Evolutionary conservation across 1,284 basidiomycete species (phyloP).

Genomic region (Chiua sp.): DNA sequence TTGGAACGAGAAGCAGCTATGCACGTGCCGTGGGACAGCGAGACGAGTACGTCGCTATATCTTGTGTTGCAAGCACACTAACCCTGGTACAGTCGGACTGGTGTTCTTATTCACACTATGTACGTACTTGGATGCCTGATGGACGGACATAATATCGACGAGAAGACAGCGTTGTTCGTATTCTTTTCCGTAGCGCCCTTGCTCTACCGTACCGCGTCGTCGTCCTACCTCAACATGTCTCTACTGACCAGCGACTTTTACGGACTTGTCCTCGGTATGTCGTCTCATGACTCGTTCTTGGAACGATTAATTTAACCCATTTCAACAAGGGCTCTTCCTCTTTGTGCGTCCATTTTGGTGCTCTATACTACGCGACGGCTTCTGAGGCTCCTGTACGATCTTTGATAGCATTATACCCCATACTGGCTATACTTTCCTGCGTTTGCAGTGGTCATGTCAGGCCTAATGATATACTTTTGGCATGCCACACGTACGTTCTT

Average conservation of each 20-base stretch:
- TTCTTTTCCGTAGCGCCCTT: slow-evolving; percentile 85
- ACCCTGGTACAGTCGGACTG: slow-evolving; percentile 60
- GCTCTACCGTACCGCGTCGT: slow-evolving; percentile 82
- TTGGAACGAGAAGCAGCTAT: slow-evolving; percentile 73
- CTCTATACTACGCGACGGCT: background rate
- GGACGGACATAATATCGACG: slow-evolving; percentile 13
- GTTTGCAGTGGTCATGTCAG: slow-evolving; percentile 68
- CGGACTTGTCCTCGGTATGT: slow-evolving; percentile 78
- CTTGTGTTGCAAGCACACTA: background rate
- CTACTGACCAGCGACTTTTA: slow-evolving; percentile 88
- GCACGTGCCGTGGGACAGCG: slow-evolving; percentile 69
- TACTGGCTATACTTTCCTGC: slow-evolving; percentile 87
- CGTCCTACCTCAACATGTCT: slow-evolving; percentile 83
- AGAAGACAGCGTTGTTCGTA: slow-evolving; percentile 64
- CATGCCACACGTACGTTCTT: slow-evolving; percentile 67
- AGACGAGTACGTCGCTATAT: slow-evolving; percentile 54
- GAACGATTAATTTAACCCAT: slow-evolving; percentile 4
- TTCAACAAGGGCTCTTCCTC: slow-evolving; percentile 60
- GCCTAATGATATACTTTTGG: slow-evolving; percentile 85
- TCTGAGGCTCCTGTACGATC: background rate
- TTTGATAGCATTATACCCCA: slow-evolving; percentile 69
- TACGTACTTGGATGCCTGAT: slow-evolving; percentile 24
- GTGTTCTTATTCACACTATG: slow-evolving; percentile 69
- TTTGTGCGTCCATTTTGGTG: slow-evolving; percentile 50
- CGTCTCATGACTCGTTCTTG: background rate